Percentiles rank a stretch among this genome's conserved stretches.
phyloP scores from a whole-genome alignment of 106 monocot genomes.

The Agapanthus africanus region DNA sequence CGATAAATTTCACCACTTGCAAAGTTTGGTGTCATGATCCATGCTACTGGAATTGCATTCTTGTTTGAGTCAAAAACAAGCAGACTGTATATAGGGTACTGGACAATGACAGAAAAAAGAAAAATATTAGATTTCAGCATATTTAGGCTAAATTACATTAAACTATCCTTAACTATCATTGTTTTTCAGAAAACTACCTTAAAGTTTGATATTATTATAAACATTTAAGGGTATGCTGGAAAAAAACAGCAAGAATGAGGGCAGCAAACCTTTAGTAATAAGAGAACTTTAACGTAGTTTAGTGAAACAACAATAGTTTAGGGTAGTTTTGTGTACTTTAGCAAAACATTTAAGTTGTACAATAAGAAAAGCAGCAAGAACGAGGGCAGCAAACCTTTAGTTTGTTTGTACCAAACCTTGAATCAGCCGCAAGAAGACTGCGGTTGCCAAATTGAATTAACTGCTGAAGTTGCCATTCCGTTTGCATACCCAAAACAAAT shows the following conservation, averaged over 20 bases:
- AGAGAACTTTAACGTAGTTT: too few species aligned
- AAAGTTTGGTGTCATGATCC: constrained; percentile 79
- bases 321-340: neutral
- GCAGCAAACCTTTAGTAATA: constrained; percentile 57
- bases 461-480: constrained; percentile 89
- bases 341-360: too few species aligned
- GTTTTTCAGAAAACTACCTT: too few species aligned
- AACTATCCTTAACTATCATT: too few species aligned
- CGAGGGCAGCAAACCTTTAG: constrained; percentile 45
- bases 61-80: constrained; percentile 77
- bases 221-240: too few species aligned
- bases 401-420: constrained; percentile 73
- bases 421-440: constrained; percentile 68
- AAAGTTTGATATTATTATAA: neutral
- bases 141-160: too few species aligned
- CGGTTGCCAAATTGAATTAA: constrained; percentile 76
- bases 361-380: neutral
- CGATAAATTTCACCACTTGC: constrained; percentile 45
- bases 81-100: constrained; percentile 87
- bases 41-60: constrained; percentile 87
- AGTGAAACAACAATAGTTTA: neutral
- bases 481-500: constrained; percentile 82
- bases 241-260: neutral
- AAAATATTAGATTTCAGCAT: constrained; percentile 10
- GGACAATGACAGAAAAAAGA: constrained; percentile 14